These are phyloP conservation scores for Syzygium aqueum DNA, from an alignment of 345 rosid species.

Conservation along the genomic window DNA sequence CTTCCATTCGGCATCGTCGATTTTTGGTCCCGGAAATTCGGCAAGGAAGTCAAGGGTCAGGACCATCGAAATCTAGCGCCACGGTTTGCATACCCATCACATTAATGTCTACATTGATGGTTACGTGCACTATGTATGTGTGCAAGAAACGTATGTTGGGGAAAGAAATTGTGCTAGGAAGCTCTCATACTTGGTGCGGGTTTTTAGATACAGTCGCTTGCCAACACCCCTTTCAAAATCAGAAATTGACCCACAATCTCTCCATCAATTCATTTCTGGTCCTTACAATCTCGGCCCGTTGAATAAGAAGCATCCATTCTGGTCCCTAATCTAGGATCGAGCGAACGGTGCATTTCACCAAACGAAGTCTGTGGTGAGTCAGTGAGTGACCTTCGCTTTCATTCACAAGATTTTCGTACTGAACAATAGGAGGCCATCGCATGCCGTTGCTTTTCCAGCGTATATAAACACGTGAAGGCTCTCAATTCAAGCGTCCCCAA, in stretches of 20 bases:
- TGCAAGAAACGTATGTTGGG: neutral
- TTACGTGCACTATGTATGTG: neutral
- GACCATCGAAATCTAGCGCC: neutral
- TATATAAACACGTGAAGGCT: too few species aligned
- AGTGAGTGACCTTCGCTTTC: neutral
- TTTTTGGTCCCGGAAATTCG: neutral
- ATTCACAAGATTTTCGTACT: neutral
- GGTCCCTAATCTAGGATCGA: neutral
- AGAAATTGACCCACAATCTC: neutral
- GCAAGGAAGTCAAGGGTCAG: neutral
- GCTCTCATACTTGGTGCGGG: neutral
- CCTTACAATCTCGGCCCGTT: accelerated
- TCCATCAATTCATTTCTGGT: neutral
- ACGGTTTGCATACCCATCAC: neutral
- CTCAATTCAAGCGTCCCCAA: too few species aligned
- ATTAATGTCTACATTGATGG: too few species aligned
- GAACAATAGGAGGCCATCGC: neutral
- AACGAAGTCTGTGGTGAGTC: neutral
- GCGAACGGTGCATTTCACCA: neutral
- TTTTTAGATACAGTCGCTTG: neutral
- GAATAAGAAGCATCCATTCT: neutral
- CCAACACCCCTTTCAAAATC: neutral
- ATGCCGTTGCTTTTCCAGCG: neutral
- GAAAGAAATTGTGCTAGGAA: neutral
- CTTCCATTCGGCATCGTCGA: accelerated